Evolutionary conservation across 2,329 filamentous ascomycete species (phyloP).

Genomic region (Pseudogymnoascus destructans): DNA sequence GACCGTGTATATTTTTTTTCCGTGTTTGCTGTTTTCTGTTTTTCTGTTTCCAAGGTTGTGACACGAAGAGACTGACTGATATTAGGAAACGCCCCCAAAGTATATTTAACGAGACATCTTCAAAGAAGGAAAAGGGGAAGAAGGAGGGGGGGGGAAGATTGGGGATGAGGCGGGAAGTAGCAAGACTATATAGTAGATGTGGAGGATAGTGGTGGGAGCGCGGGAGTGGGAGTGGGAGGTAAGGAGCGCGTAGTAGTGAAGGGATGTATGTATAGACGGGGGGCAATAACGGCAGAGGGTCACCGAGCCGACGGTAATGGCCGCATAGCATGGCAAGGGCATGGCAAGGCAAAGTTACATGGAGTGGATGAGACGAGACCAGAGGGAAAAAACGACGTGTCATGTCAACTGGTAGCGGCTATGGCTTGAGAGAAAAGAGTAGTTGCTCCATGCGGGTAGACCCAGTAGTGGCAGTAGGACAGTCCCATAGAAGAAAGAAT

Average conservation of each 20-base stretch:
- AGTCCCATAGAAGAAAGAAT: not conserved
- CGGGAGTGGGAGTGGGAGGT: not conserved
- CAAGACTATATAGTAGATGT: constrained; percentile 3
- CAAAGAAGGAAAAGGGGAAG: not conserved
- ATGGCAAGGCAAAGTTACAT: not conserved
- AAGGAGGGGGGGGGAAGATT: not conserved
- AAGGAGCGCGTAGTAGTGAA: not conserved
- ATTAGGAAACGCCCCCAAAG: not conserved
- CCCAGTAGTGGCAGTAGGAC: not conserved
- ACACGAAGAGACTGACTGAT: not conserved
- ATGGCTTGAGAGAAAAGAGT: not conserved
- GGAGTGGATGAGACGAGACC: not conserved
- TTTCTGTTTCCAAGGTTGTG: not conserved
- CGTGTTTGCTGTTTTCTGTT: not conserved
- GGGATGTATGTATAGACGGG: not conserved
- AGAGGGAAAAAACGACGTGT: not conserved
- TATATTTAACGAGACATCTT: not conserved
- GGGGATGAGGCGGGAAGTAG: not conserved
- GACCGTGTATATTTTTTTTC: not conserved
- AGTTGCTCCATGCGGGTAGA: not conserved
- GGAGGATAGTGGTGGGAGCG: not conserved
- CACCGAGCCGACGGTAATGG: not conserved
- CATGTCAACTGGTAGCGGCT: not conserved
- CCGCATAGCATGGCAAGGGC: not conserved
- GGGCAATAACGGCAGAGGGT: not conserved